Evolutionary conservation across 306 rosid genomes (phyloP).

Genomic region (Vachellia pachyceras): DNA sequence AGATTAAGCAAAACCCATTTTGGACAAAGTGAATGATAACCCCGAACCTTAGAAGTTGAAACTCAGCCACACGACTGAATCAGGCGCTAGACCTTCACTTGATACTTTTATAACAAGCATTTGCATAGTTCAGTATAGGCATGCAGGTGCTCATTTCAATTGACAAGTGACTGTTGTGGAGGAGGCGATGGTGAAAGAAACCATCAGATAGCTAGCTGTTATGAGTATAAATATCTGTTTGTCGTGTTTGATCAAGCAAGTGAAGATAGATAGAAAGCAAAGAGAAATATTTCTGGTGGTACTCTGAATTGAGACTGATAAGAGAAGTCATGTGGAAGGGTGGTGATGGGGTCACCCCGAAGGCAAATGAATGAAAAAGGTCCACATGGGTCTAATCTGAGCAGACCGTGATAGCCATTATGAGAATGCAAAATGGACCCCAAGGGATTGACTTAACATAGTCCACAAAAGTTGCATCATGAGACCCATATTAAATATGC

Average conservation of each 20-base stretch:
- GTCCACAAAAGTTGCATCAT: conserved; percentile 41
- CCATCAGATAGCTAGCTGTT: not conserved
- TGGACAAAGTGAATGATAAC: not conserved
- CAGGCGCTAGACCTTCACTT: not conserved
- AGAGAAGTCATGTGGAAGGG: not conserved
- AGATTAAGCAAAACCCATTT: conserved; percentile 1
- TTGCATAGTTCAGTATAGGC: not conserved
- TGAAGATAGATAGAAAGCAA: not conserved
- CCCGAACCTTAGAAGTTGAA: not conserved
- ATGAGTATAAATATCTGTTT: not conserved
- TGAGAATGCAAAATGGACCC: conserved; percentile 14
- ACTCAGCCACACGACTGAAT: not conserved
- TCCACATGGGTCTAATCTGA: conserved; percentile 32
- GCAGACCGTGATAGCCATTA: not conserved
- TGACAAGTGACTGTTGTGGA: not conserved
- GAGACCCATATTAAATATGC: conserved; percentile 8
- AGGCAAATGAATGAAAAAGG: not conserved
- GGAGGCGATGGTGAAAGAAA: not conserved
- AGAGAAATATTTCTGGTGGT: not conserved
- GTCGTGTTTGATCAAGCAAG: not conserved
- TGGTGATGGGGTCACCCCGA: not conserved
- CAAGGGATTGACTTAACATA: not conserved
- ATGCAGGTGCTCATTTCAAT: not conserved
- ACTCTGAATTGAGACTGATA: not conserved
- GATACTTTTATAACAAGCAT: not conserved